Evolutionary conservation across 1,139 yeast genomes (phyloP), one percentile per base, ranked within the genome.

Genomic region (Candida sp.): DNA sequence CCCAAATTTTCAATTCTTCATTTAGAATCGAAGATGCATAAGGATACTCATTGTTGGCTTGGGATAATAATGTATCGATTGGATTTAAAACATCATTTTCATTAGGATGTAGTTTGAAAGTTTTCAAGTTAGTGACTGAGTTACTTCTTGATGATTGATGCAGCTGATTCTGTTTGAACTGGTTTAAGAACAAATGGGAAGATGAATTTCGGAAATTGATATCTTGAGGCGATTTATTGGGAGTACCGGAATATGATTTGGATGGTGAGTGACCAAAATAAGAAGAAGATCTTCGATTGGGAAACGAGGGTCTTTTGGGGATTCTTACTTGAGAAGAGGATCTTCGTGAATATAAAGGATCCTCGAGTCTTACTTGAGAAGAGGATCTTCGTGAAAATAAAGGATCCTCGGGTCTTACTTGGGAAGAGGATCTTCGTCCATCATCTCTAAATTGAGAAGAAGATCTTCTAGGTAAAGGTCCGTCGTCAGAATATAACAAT

Each of bases 61-160:
- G 33, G 3, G 33, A 12, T n/a, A 37, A 29, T 5, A 37, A 21
- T 1, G 39, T 37, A 29, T 37, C 39, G 21, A 37, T 37, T 7
- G 39, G 39, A 29, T 37, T 37, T 19, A 37, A 29, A 9, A 30
- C 9, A 19, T 37, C 39, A 29, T 37, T 37, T 19, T 30, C 33
- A 19, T 27, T 29, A 8, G 39, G 39, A 29, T 37, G 39, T 33
- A 37, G 27, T n/a, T 78, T 80, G 64, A 84, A 81, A 51, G 83
- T 75, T 58, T 81, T 81, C 52, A 84, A 64, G 49, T 85, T 89
- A 30, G 86, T 85, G 89, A 84, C 84, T 6, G 90, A 82, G 49
- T 83, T 82, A 54, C 84, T 90, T 49, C 78, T 61, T 7, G 73
- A 56, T 19, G 22, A n/a, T 5, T 32, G 19, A 15, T 15, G 19